Evolutionary conservation across 1,284 basidiomycete species (phyloP).

Genomic region (Sporisorium reilianum): DNA sequence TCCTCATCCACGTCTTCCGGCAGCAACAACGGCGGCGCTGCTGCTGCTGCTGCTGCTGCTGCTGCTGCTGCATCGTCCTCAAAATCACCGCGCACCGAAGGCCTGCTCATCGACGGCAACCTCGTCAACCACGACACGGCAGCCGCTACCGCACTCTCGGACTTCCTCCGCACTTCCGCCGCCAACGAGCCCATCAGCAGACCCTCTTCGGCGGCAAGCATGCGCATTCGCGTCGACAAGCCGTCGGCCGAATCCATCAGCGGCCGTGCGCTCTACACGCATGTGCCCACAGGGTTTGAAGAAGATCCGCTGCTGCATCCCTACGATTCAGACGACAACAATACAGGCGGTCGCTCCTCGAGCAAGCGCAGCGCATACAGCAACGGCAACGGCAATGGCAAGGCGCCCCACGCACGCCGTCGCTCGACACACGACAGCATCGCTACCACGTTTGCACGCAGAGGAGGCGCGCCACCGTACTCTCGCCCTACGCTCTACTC

Average conservation of each 20-base stretch:
- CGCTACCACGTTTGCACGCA: slow-evolving; percentile 45
- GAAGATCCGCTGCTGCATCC: slow-evolving; percentile 50
- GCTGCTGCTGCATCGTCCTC: slow-evolving; percentile 7
- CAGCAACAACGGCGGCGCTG: neutral
- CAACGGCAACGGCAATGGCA: slow-evolving; percentile 9
- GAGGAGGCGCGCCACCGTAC: slow-evolving; percentile 60
- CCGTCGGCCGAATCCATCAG: slow-evolving; percentile 47
- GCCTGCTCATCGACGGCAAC: slow-evolving; percentile 38
- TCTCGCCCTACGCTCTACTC: slow-evolving; percentile 54
- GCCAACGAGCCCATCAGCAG: slow-evolving; percentile 49
- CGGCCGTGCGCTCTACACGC: slow-evolving; percentile 57
- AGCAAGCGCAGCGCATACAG: slow-evolving; percentile 5
- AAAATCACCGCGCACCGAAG: slow-evolving; percentile 25
- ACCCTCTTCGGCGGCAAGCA: slow-evolving; percentile 55
- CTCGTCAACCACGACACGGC: slow-evolving; percentile 42
- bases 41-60: too few species aligned
- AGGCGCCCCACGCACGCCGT: slow-evolving; percentile 5
- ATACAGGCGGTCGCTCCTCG: slow-evolving; percentile 2
- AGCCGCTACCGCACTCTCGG: slow-evolving; percentile 34
- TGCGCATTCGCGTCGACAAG: slow-evolving; percentile 63
- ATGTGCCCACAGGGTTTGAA: slow-evolving; percentile 59
- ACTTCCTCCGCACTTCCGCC: slow-evolving; percentile 29
- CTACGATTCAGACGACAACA: slow-evolving; percentile 22
- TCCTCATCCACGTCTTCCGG: slow-evolving; percentile 19
- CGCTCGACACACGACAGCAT: slow-evolving; percentile 22